A percentile compares a stretch with the other conserved stretches of the same genome.
Conservation (phyloP, 176 grass and related monocot species). For the Stipa capillata region DNA sequence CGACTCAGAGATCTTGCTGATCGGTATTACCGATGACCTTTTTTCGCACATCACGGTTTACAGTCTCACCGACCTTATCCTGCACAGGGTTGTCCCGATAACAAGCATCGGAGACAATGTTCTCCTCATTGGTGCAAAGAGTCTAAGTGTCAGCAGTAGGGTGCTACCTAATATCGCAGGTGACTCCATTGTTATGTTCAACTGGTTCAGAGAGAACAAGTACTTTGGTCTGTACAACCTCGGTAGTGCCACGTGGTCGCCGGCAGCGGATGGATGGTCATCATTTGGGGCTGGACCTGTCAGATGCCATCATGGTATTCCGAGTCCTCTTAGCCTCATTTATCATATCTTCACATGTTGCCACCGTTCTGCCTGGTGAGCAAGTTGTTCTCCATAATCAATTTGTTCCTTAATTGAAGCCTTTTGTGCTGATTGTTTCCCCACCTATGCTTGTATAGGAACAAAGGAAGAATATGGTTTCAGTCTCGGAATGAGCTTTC, state of each 20-base stretch:
- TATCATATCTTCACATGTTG: too few relatives aligned
- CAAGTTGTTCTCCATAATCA: too few relatives aligned
- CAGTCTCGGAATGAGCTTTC: too few relatives aligned
- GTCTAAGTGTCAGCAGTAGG: not conserved
- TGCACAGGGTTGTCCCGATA: not conserved
- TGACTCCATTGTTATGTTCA: not conserved
- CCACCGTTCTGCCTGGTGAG: too few relatives aligned
- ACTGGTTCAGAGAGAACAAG: not conserved
- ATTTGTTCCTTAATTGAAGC: too few relatives aligned
- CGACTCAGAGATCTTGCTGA: not conserved
- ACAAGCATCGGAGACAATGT: not conserved
- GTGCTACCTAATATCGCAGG: not conserved
- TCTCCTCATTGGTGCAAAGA: not conserved
- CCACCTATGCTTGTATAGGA: too few relatives aligned
- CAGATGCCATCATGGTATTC: too few relatives aligned
- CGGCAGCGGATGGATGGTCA: not conserved
- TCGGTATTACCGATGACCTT: not conserved
- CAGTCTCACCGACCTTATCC: not conserved
- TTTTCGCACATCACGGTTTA: not conserved
- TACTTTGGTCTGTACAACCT: not conserved
- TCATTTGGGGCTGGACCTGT: too few relatives aligned
- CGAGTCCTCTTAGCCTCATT: too few relatives aligned
- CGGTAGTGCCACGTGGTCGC: not conserved
- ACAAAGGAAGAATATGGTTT: too few relatives aligned
- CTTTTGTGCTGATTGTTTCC: too few relatives aligned